Evolutionary conservation across 345 rosid species (phyloP), one percentile per base, ranked within the genome.

Genomic region (Orychophragmus violaceus): DNA sequence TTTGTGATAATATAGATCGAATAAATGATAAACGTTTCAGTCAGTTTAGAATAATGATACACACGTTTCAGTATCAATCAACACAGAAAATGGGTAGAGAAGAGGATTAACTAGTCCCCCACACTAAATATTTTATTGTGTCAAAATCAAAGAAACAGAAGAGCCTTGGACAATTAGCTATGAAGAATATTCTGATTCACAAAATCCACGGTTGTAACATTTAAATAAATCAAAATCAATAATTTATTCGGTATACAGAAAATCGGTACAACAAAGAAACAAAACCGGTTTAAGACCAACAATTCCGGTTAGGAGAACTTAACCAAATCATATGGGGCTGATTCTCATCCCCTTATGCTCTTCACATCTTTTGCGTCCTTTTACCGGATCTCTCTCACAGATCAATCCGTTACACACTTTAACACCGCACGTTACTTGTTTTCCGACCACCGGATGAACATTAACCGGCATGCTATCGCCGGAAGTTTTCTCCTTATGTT

Each of bases 401-500:
- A 58, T 48, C 13, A 59, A 63, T 41, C 80, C 74, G 50, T 66
- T 24, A 18, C 16, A 19, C 46, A 79, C 53, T 2, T 37, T 51
- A 48, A 72, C 79, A 16, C 78, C 82, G 30, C 84, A 78, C 6
- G 44, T 18, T n/a, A 51, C 53, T 1, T 14, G 18, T 45, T 35
- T 61, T 10, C 21, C 32, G 10, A 6, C 42, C 5, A 14, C 45
- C 8, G 37, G 16, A 5, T 22, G 45, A 46, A 9, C 18, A 46
- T 49, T 23, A 48, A 4, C 69, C 16, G 46, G 46, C 11, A 17
- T 54, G 13, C 0, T 8, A 1, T 24, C 32, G 12, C 12, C 17
- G 17, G 57, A 57, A 48, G 0, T 35, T 71, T 39, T 52, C 33
- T 67, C 82, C 21, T 68, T 75, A 65, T 85, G 90, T 74, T 87